Evolutionary conservation across 1,139 yeast genomes (phyloP).

Genomic region (Sugiyamaella paludigena): DNA sequence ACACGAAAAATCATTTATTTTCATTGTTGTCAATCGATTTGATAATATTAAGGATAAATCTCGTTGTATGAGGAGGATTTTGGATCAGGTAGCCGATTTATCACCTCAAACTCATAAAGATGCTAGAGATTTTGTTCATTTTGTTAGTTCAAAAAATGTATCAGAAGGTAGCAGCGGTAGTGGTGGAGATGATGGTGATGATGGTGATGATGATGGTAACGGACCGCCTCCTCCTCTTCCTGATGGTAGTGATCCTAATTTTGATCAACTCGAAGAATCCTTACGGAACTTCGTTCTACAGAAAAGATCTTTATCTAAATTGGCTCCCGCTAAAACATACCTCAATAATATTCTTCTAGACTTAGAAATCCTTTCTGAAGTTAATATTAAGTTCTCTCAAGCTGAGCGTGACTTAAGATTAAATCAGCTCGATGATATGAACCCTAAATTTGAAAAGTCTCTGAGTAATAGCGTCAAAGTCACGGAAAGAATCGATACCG

Average conservation of each 20-base stretch:
- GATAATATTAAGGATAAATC: slow-evolving; percentile 80
- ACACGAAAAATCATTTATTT: slow-evolving; percentile 84
- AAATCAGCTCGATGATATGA: slow-evolving; percentile 43
- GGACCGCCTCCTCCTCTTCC: slow-evolving; percentile 33
- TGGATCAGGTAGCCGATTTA: slow-evolving; percentile 81
- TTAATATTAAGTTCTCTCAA: slow-evolving; percentile 56
- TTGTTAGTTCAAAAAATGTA: slow-evolving; percentile 63
- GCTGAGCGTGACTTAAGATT: slow-evolving; percentile 43
- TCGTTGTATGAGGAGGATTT: slow-evolving; percentile 69
- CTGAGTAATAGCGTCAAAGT: slow-evolving; percentile 53
- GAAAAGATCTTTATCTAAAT: slow-evolving; percentile 82
- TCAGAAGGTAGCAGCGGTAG: slow-evolving; percentile 33
- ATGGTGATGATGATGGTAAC: slow-evolving; percentile 41
- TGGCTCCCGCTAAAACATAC: slow-evolving; percentile 89
- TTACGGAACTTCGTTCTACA: slow-evolving; percentile 83
- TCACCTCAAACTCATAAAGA: slow-evolving; percentile 92
- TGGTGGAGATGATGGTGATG: slow-evolving; percentile 43
- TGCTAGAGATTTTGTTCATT: slow-evolving; percentile 89
- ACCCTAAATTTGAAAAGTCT: slow-evolving; percentile 62
- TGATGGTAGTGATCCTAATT: slow-evolving; percentile 38
- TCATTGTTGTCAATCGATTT: slow-evolving; percentile 90
- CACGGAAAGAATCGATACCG: slow-evolving; percentile 56
- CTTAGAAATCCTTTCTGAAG: slow-evolving; percentile 54
- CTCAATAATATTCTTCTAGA: slow-evolving; percentile 68
- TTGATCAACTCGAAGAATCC: slow-evolving; percentile 80